Base-by-base conservation (phyloP, 805 yeast species). In the Dipodascus geniculatus region DNA sequence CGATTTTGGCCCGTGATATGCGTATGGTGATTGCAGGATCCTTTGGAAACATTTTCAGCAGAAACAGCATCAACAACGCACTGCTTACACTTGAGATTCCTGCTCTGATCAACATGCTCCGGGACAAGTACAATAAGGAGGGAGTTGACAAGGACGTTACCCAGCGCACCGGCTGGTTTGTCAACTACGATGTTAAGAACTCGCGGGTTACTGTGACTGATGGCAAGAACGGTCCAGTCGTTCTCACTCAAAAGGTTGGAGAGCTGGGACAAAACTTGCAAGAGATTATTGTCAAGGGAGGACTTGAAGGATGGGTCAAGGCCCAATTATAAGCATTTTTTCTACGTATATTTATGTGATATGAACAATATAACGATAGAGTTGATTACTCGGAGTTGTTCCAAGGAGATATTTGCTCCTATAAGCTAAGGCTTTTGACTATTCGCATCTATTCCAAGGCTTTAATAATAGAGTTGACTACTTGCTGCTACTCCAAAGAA, bases 301-400 rank as follows among this genome's bases (percentile, higher is more conserved):
- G 99, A 54, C 80, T 93, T 55, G 99, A 93, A 76, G 95, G 96
- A 47, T 93, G 99, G 99, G 97, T 93, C 55, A 85, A 78, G 69
- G 75, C 89, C 28, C 57, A 55, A 51, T 49, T 55, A 17, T 55
- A 53, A 23, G 22, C 38, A 42, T 19, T n/a, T 42, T 17, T 42
- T 38, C 20, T 38, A 17, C 14, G 35, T 28, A n/a, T 38, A 38
- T 38, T 38, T 38, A 38, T 38, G 44, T 11, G 14, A 38, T 11
- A 17, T 38, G 44, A 28, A 38, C 20, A 38, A 38, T 3, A 38
- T 17, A n/a, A 38, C 14, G 44, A 38, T 38, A 38, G 44, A 38
- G 14, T 28, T 28, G n/a, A n/a, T n/a, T n/a, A n/a, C n/a, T n/a
- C n/a, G n/a, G n/a, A n/a, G n/a, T n/a, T n/a, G n/a, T n/a, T n/a